These are phyloP conservation scores for Mucor circinelloides DNA, from an alignment of 371 early-diverging fungal genomes.

Conservation along the genomic window DNA sequence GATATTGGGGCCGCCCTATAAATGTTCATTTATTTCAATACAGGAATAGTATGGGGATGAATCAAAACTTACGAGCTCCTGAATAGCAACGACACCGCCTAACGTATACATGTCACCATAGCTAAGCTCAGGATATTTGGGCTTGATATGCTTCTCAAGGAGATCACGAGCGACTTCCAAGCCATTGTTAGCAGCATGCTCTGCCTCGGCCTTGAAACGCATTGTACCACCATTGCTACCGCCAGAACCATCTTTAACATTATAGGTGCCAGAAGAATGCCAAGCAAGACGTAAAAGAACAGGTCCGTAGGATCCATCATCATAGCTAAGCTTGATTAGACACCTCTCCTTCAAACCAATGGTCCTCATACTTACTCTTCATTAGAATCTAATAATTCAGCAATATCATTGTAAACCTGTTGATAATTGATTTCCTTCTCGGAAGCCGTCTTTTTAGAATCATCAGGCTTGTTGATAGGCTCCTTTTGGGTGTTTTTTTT, in stretches of 20 bases:
- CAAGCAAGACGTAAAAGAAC: conserved; percentile 90
- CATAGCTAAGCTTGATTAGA: conserved; percentile 54
- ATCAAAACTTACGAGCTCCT: conserved; percentile 19
- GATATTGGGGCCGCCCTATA: conserved; percentile 73
- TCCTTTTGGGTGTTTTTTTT: not conserved
- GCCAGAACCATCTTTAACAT: conserved; percentile 78
- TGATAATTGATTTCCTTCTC: conserved; percentile 60
- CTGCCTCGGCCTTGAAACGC: conserved; percentile 65
- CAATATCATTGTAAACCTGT: conserved; percentile 79
- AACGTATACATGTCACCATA: conserved; percentile 84
- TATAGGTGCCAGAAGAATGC: conserved; percentile 95
- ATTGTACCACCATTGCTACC: conserved; percentile 94
- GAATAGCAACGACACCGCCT: conserved; percentile 42
- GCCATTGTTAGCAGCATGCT: conserved; percentile 79
- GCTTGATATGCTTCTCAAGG: conserved; percentile 71
- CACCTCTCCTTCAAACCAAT: not conserved
- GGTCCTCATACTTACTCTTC: conserved; percentile 40
- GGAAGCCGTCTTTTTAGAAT: not conserved
- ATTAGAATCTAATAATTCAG: conserved; percentile 74
- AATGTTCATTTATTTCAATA: not conserved
- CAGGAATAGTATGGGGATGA: not conserved
- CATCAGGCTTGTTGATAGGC: not conserved
- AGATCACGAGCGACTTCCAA: conserved; percentile 71
- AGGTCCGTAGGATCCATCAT: conserved; percentile 92
- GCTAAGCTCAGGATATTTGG: conserved; percentile 68